Evolutionary conservation across 768 basidiomycete genomes (phyloP), one percentile per base, ranked within the genome.

Genomic region (Collybiopsis luxurians): DNA sequence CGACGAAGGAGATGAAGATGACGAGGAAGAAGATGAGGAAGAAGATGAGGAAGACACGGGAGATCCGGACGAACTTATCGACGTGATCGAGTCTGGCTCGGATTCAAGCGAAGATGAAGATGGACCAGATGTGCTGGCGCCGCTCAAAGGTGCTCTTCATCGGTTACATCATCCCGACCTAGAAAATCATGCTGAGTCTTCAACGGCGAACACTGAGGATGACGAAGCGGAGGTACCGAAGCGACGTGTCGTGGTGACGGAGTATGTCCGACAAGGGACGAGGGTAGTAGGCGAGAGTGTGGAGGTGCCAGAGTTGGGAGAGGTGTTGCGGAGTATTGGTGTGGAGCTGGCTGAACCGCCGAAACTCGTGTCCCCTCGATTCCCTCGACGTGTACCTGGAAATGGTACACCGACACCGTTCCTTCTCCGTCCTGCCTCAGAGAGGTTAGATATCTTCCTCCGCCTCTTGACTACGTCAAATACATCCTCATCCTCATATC

Each of bases 111-210:
- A 78, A 15, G 79, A 73, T 44, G 76, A 72, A 42, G 63, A 59
- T 42, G n/a, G n/a, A n/a, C 68, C 70, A 4, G 87, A 91, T 66
- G 79, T 79, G 19, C 75, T 91, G 7, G 88, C 87, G 6, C 87
- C 87, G 28, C 70, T 91, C 15, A 86, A 81, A 59, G 86, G 86
- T 19, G 87, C 83, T 56, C 71, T 92, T 21, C 72, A 83, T 50
- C 81, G 81, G 34, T 77, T 91, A 34, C 82, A 79, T 34, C 66
- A 64, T 6, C 72, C 80, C 2, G 77, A 75, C 3, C 48, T 61
- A 13, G 65, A 70, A 42, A 69, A 69, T 48, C 68, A 65, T 30
- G 62, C 69, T 7, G 49, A 73, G 3, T 73, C 78, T 30, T 65
- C 70, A 13, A 69, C 76, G 3, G 3, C 42, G 12, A 15, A 31